Evolutionary conservation across 192 early-diverging fungal species (phyloP), one percentile per base, ranked within the genome.

Genomic region (Backusella macrospora): DNA sequence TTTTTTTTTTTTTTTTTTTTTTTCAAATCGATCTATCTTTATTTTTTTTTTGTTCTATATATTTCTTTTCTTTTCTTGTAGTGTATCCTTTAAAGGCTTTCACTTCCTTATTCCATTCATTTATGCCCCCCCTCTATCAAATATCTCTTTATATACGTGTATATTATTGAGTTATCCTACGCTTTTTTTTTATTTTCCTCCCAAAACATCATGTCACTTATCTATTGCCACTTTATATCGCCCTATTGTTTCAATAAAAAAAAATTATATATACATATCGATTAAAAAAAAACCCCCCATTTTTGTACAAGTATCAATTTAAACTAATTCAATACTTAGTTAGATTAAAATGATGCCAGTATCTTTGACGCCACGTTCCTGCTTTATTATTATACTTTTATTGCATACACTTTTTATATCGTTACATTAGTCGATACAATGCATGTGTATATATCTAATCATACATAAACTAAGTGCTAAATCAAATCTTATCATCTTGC

Each of bases 61-160:
- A 23, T 59, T 23, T 52, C 18, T 23, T 59, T 26, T 59, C 9
- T 59, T 5, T 59, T 59, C 26, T 29, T 59, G 52, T 59, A 59
- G 52, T 23, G 52, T 26, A 26, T 21, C 52, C 12, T 18, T 59
- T 14, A 14, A 34, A 34, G 29, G 29, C 14, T 46, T 59, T 59
- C 52, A 59, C 52, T 59, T 59, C 52, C 9, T 59, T 23, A 59
- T 59, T 59, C 52, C 52, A 59, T 59, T 59, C 52, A 59, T 59
- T 59, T 59, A 59, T 59, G 52, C 21, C 23, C 21, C 0, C 14
- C 47, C 13, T 21, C 18, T 59, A 59, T 59, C 52, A 59, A 59
- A 59, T 59, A 59, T 10, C 42, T 46, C 10, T 34, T 34, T 34
- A 34, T 34, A 34, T 34, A 34, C 29, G 29, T 34, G 29, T 34